phyloP scores from a whole-genome alignment of 345 rosid species.

The Pistacia atlantica region DNA sequence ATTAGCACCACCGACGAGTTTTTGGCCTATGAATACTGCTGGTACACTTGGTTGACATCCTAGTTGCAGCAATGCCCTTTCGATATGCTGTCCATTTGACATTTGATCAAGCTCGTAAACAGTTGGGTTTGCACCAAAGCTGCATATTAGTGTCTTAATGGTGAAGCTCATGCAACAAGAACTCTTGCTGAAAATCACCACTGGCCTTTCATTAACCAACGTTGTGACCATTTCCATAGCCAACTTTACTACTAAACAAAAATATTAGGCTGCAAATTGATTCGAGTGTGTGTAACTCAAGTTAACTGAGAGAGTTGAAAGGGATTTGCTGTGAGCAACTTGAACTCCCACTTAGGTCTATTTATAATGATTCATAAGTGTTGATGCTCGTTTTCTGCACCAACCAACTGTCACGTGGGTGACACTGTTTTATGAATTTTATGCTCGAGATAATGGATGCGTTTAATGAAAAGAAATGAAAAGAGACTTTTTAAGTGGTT shows the following conservation, averaged over 20 bases:
- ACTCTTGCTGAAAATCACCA: conserved; percentile 88
- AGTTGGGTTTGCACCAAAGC: conserved; percentile 75
- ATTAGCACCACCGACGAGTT: conserved; percentile 72
- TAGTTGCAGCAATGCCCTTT: conserved; percentile 55
- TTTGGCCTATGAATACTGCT: conserved; percentile 78
- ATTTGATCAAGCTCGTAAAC: conserved; percentile 74
- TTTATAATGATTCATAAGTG: conserved; percentile 26
- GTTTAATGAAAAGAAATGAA: too few relatives aligned
- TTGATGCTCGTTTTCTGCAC: too few relatives aligned
- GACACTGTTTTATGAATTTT: too few relatives aligned
- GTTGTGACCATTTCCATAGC: conserved; percentile 47
- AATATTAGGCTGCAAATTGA: not conserved
- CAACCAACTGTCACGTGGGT: too few relatives aligned
- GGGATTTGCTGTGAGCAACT: conserved; percentile 18
- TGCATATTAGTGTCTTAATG: conserved; percentile 56
- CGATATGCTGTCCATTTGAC: conserved; percentile 56
- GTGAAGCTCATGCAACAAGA: conserved; percentile 78
- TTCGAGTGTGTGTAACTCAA: not conserved
- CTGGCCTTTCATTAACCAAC: conserved; percentile 68
- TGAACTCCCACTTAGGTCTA: conserved; percentile 18
- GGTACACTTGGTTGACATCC: conserved; percentile 71
- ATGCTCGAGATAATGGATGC: too few relatives aligned
- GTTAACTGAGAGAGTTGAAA: conserved; percentile 3
- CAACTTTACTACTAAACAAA: not conserved
- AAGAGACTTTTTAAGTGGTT: too few relatives aligned